phyloP scores from a whole-genome alignment of 352 stramenopile genomes.

The Pythium biforme region DNA sequence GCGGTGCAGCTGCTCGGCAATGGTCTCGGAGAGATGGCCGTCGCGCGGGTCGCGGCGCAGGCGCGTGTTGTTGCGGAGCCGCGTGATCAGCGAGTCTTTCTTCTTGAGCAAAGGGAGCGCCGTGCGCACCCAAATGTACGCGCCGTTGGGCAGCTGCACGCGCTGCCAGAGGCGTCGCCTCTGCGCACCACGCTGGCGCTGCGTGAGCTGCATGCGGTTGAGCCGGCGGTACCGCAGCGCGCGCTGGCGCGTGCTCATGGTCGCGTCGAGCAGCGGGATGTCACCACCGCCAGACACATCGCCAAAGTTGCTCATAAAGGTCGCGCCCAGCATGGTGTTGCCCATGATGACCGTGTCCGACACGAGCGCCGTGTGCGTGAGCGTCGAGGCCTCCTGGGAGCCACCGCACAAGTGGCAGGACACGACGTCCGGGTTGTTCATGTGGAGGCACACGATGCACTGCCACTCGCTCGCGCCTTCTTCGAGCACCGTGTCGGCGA shows the following conservation, averaged over 20 bases:
- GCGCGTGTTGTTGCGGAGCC: slow-evolving; percentile 29
- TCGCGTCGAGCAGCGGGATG: slow-evolving; percentile 19
- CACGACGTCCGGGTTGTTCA: slow-evolving; percentile 38
- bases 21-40: slow-evolving; percentile 25
- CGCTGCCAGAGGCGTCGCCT: slow-evolving; percentile 39
- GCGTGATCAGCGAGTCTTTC: slow-evolving; percentile 29
- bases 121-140: slow-evolving; percentile 41
- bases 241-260: slow-evolving; percentile 34
- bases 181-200: slow-evolving; percentile 39
- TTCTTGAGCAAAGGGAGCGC: slow-evolving; percentile 23
- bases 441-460: slow-evolving; percentile 46
- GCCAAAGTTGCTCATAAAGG: slow-evolving; percentile 23
- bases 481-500: slow-evolving; percentile 38
- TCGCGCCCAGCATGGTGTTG: slow-evolving; percentile 25
- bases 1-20: slow-evolving; percentile 40
- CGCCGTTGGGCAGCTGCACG: slow-evolving; percentile 34
- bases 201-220: slow-evolving; percentile 43
- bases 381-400: slow-evolving; percentile 29
- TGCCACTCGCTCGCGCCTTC: slow-evolving; percentile 43
- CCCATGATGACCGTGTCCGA: slow-evolving; percentile 30
- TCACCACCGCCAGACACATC: background rate
- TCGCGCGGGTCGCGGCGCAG: slow-evolving; percentile 18
- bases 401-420: slow-evolving; percentile 37
- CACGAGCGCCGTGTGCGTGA: slow-evolving; percentile 12
- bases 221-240: slow-evolving; percentile 40